phyloP scores from a whole-genome alignment of 164 flowering plant genomes.

The Nymphaea thermarum region DNA sequence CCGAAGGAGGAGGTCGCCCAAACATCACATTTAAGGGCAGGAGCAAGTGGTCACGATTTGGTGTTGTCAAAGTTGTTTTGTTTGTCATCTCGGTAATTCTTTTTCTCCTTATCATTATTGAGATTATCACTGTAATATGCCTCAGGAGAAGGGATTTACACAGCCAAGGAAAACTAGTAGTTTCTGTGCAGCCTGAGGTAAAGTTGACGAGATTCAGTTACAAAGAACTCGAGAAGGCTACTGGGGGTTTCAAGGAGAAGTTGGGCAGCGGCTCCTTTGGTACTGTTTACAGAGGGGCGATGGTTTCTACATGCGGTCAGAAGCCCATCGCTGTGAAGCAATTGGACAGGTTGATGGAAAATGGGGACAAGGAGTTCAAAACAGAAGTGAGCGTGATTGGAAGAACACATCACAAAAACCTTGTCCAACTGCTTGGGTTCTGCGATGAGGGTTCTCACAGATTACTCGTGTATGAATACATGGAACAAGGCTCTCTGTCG shows the following conservation, averaged over 20 bases:
- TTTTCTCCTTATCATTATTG: neutral
- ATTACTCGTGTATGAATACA: conserved; percentile 4
- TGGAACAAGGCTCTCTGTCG: conserved; percentile 6
- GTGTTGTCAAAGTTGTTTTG: too few species aligned
- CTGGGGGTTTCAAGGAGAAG: conserved; percentile 1
- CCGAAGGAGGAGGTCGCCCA: neutral
- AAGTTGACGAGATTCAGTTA: conserved; percentile 4
- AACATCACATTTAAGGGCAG: neutral
- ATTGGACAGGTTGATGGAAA: conserved; percentile 5
- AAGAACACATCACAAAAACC: conserved; percentile 4
- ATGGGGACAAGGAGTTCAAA: conserved; percentile 6
- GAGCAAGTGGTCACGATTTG: neutral
- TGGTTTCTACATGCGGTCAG: neutral
- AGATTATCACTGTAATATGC: neutral
- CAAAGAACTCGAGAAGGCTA: conserved; percentile 3
- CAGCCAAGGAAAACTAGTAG: neutral
- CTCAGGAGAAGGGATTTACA: neutral
- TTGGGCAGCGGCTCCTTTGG: conserved; percentile 5
- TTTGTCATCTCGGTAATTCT: too few species aligned
- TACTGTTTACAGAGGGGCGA: conserved; percentile 6
- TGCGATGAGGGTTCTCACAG: conserved; percentile 1
- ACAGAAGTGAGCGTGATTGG: conserved; percentile 5
- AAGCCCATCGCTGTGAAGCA: conserved; percentile 10
- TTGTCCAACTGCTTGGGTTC: conserved; percentile 3
- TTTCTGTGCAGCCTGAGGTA: neutral